Evolutionary conservation across 345 rosid species (phyloP), one percentile per base, ranked within the genome.

Genomic region (Triadica sebifera): DNA sequence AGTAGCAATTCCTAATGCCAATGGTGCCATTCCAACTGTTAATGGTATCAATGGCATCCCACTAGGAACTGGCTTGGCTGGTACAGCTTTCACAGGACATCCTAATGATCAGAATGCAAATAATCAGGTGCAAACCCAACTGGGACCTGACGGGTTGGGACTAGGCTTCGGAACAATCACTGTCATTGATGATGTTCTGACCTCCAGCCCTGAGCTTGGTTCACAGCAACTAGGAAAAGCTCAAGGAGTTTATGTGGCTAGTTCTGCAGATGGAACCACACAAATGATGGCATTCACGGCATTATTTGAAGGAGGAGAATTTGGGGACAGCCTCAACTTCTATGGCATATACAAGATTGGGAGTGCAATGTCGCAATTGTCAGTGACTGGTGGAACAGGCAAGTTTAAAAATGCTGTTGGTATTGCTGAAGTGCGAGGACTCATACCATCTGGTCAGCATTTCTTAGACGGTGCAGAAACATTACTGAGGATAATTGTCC

Each of bases 281-380:
- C 99, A 94, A 83, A 91, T 92, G 97, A 89, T 94, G 98, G 88
- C 98, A 56, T 95, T 95, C 78, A 89, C 98, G 37, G 94, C 97
- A 43, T 84, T 88, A 90, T 78, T 95, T 19, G 99, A 95, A 84
- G 99, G 89, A 19, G 98, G 96, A 5, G 98, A 95, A 52, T 95
- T 91, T 15, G 94, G 93, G 11, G 96, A 95, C 61, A 88, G 86
- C 87, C 90, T 95, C 76, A 95, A 91, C 85, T 90, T 95, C 83
- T 95, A 87, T 24, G 99, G 97, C 0, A 81, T 87, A 49, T 95
- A 87, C 79, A 90, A 77, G 82, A 86, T 86, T 1, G 94, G 97
- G 13, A 85, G 93, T 73, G 19, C 90, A 16, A 81, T 93, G 83
- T 91, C 98, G 7, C 89, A 85, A n/a, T 68, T 94, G 47, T 89